A percentile compares a stretch with the other conserved stretches of the same genome.
These are phyloP conservation scores for Tetrapyrgos nigripes DNA, from an alignment of 1,284 basidiomycete species.

Conservation along the genomic window DNA sequence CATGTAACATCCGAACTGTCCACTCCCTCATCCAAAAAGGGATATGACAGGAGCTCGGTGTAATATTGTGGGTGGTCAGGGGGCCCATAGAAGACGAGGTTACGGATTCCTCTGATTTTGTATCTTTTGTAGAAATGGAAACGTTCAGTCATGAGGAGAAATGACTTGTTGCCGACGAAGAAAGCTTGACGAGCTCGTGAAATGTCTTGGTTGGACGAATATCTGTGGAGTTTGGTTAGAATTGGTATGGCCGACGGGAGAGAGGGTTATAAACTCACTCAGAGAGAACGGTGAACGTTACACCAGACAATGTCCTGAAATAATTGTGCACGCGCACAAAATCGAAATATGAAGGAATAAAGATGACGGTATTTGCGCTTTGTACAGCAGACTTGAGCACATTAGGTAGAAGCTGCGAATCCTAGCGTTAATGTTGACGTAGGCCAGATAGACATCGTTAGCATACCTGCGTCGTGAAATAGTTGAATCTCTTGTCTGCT, in stretches of 20 bases:
- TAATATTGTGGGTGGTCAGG: constrained; percentile 94
- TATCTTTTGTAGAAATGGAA: constrained; percentile 98
- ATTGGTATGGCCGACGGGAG: background rate
- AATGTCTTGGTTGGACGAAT: constrained; percentile 93
- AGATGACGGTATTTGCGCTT: constrained; percentile 86
- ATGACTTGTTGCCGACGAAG: constrained; percentile 87
- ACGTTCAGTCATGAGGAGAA: constrained; percentile 93
- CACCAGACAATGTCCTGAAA: constrained; percentile 76
- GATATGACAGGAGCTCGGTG: constrained; percentile 84
- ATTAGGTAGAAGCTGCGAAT: constrained; percentile 72
- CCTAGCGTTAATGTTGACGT: background rate
- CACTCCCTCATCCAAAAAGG: constrained; percentile 85
- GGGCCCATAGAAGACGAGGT: constrained; percentile 91
- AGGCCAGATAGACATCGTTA: background rate
- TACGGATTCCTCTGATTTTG: constrained; percentile 90
- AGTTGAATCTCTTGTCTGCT: constrained; percentile 84
- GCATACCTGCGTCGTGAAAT: constrained; percentile 85
- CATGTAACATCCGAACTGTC: constrained; percentile 83
- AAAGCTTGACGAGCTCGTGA: constrained; percentile 92
- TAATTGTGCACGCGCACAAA: constrained; percentile 92
- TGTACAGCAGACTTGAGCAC: constrained; percentile 92
- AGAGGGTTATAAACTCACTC: constrained; percentile 62
- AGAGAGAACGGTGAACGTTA: constrained; percentile 84
- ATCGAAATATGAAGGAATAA: constrained; percentile 96
- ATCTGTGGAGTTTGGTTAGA: constrained; percentile 54